phyloP scores from a whole-genome alignment of 768 basidiomycete species.

The Gymnopilus junonius region DNA sequence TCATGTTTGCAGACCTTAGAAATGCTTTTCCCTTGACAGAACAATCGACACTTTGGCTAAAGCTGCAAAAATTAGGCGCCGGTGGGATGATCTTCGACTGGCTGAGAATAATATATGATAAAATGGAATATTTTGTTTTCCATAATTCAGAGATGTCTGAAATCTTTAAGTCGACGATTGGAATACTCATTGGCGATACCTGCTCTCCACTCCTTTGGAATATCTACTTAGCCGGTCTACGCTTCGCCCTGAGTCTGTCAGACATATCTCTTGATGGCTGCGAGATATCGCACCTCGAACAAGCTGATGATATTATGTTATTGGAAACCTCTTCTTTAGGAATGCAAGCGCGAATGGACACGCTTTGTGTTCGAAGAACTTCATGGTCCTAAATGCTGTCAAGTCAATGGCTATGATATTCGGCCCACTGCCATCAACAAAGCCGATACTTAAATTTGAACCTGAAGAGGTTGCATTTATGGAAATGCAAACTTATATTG shows the following conservation, averaged over 20 bases:
- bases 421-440: not conserved
- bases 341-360: not conserved
- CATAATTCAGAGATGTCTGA: not conserved
- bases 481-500: not conserved
- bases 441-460: not conserved
- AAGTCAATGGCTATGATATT: constrained; percentile 26
- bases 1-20: constrained; percentile 26
- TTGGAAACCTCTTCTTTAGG: not conserved
- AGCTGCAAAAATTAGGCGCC: constrained; percentile 26
- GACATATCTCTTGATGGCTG: not conserved
- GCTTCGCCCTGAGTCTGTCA: constrained; percentile 8
- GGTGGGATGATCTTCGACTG: constrained; percentile 29
- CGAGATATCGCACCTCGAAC: not conserved
- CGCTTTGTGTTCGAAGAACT: constrained; percentile 27
- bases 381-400: constrained; percentile 26
- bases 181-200: constrained; percentile 32
- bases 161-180: constrained; percentile 23
- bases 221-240: constrained; percentile 27
- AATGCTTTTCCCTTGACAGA: constrained; percentile 42
- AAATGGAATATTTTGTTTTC: not conserved
- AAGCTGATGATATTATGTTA: not conserved
- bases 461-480: not conserved
- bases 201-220: constrained; percentile 31
- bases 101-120: not conserved
- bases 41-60: constrained; percentile 34